Base-by-base conservation (phyloP, 208 protist species). In the Acanthamoeba lenticulata region DNA sequence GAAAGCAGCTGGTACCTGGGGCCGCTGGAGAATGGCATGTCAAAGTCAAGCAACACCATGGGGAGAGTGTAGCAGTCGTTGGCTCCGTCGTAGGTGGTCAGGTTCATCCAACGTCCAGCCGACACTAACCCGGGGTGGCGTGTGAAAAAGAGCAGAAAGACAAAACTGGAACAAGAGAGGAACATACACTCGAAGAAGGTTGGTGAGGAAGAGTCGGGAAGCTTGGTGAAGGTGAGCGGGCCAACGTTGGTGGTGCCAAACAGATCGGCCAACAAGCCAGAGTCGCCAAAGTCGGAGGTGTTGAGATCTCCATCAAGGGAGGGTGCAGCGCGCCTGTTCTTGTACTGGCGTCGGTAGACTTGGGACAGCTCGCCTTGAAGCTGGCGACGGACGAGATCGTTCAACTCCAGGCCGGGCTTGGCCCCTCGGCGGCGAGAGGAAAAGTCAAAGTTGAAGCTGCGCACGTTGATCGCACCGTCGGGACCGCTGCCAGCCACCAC, bases 211-310 rank as follows among this genome's bases (percentile, higher is more conserved):
- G 69, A 38, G 69, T 79, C 69, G 17, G 69, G 69, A 5, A 44
- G 27, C 69, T 79, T 79, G 69, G 69, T 79, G 69, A 79, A 79
- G 69, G 69, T 79, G 36, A 79, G 69, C 24, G 69, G 24, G 9
- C 69, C 69, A 9, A 79, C 69, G 69, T 79, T 79, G 69, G 69
- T 79, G 69, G 69, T 79, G 13, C 69, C 69, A 24, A 79, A 79
- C 4, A 79, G 69, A 32, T 79, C 69, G 36, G 34, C 69, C 29
- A 79, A 24, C 3, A 79, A 24, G 34, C 69, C 69, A 38, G 69
- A 79, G 38, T 79, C 69, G 15, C 69, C 69, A 44, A 79, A 79
- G 36, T 79, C 69, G 13, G 69, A 79, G 69, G n/a, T 44, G 69
- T 32, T 7, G 24, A 79, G 36, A 5, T 79, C 69, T 4, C n/a